Evolutionary conservation across 148 eudicot genomes (phyloP), one percentile per base, ranked within the genome.

Genomic region (Camellia japonica): DNA sequence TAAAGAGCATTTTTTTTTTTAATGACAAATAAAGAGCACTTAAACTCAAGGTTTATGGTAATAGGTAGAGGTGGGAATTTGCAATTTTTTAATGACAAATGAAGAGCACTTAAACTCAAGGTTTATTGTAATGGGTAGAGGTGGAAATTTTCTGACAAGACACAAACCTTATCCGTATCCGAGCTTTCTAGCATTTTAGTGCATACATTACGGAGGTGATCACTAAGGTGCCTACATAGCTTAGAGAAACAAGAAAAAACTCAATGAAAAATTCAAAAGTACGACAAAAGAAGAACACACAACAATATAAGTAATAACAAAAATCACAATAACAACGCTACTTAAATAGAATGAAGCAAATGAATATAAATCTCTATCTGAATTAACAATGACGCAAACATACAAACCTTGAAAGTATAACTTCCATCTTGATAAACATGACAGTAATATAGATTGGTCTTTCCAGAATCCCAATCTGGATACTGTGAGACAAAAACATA

Each of bases 401-500:
- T 58, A 76, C 85, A 78, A 77, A 92, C 98, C 93, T 92, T 90
- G 82, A 92, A 89, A 68, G 52, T 65, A 80, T 77, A 85, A 78
- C 80, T 89, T 78, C 91, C 91, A 81, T 88, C 91, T 68, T 73
- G 80, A 82, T 71, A 43, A 83, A 92, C 88, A 81, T 86, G 80
- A 64, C 97, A 94, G 75, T 90, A 82, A 82, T 89, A 94, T 38
- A 79, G 74, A 84, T 85, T 76, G 5, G 83, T 88, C 79, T 77
- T 84, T 69, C 90, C 89, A 56, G 87, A 86, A 64, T 87, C 91
- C 98, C 98, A 92, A 65, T 90, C 86, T 81, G 66, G 74, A 82
- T 80, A 81, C 98, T 94, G 87, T 81, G 84, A 75, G 62, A 73
- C 51, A 62, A 74, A n/a, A 79, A 69, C 2, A 82, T 46, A 3